A percentile compares a stretch with the other conserved stretches of the same genome.
phyloP scores from a whole-genome alignment of 139 green algal species.

The Chlamydomonas asymmetrica region DNA sequence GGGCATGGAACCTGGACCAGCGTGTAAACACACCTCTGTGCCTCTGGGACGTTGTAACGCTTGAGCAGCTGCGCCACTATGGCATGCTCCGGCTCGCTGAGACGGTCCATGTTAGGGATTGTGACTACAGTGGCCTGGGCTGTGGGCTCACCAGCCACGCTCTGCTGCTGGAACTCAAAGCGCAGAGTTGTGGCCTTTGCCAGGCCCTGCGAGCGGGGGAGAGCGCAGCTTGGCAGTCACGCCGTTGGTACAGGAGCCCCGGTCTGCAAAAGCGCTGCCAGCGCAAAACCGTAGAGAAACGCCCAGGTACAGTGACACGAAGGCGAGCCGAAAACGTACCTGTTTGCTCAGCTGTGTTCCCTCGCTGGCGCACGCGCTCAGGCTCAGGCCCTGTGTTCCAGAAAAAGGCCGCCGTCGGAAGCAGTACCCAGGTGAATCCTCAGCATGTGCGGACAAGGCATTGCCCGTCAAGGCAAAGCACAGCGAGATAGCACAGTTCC shows the following conservation, averaged over 20 bases:
- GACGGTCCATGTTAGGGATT: slow-evolving; percentile 45
- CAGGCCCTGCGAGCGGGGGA: slow-evolving; percentile 29
- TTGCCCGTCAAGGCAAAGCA: no score
- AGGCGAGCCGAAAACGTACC: no score
- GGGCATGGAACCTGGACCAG: no score
- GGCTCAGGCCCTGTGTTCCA: slow-evolving; percentile 68
- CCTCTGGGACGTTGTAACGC: slow-evolving; percentile 60
- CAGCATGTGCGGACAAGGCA: no score
- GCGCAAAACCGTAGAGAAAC: no score
- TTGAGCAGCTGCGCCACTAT: slow-evolving; percentile 68
- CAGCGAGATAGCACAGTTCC: no score
- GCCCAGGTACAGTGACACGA: no score
- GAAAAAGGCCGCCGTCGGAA: no score
- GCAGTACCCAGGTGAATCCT: no score
- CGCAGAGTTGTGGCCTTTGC: slow-evolving; percentile 56
- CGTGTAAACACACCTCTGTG: slow-evolving; percentile 55
- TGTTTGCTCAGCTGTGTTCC: slow-evolving; percentile 13
- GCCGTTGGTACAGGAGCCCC: no score
- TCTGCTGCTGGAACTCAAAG: slow-evolving; percentile 64
- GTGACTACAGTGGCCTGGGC: background rate
- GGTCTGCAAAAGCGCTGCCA: no score
- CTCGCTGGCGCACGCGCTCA: slow-evolving; percentile 53
- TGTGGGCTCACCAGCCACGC: background rate
- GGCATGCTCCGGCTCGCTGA: slow-evolving; percentile 53
- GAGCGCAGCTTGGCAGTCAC: no score